Base-by-base conservation (phyloP, 1,139 yeast genomes). In the Saccharomyces uvarum region DNA sequence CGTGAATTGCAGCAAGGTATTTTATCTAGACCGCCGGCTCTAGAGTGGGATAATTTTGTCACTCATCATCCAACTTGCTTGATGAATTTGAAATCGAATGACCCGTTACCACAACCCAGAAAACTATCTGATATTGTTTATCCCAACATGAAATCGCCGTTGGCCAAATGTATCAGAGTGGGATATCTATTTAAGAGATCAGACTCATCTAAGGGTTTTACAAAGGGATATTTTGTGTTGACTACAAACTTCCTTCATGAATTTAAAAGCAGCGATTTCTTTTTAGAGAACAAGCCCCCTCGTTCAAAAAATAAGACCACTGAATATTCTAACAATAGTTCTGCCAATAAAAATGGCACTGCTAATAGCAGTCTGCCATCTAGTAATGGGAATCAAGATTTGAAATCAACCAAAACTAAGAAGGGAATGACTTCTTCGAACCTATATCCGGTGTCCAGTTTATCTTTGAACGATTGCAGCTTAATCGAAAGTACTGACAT, bases 21-120 rank as follows among this genome's bases (percentile, higher is more conserved):
- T 55, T 71, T 84, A 49, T 72, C 81, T 41, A 82, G 83, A 63
- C 84, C 82, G 55, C 73, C 81, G 3, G 77, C 75, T 31, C 75
- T 80, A 60, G 93, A 86, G 70, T 86, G 93, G 93, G 88, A 85
- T 65, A 79, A 81, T 41, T 85, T 84, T 60, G 82, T 86, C 54
- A 75, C 81, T 56, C 83, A 83, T 56, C 70, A 72, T 53, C 73
- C 76, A 2, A 69, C 67, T 50, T 74, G 75, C 50, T 59, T 75
- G 42, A 51, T 77, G 28, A 60, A 66, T 29, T 68, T 77, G 61
- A 69, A 65, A 53, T 74, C 82, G 56, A 82, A 77, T 58, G 77
- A 81, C 51, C 73, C 76, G 7, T 71, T 68, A 19, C 76, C 76
- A 4, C 59, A 55, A n/a, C 77, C 60, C 60, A 82, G 78, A 73